These are phyloP conservation scores for Syncephalastrum racemosum DNA, from an alignment of 371 early-diverging fungal species.

Conservation along the genomic window DNA sequence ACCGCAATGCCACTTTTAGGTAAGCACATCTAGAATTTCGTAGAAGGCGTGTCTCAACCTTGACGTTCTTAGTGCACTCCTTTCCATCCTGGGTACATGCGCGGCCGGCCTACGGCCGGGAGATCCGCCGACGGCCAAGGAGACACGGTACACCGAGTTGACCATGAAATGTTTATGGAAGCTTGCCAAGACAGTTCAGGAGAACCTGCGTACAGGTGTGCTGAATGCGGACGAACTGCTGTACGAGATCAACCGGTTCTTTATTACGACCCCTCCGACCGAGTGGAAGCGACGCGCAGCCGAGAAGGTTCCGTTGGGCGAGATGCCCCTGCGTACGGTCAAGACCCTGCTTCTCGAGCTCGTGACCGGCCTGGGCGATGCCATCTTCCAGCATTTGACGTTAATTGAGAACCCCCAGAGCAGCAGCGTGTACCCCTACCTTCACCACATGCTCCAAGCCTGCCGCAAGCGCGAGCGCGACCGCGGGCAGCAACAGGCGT, in stretches of 20 bases:
- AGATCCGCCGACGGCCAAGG: conserved; percentile 50
- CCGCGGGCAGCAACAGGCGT: conserved; percentile 19
- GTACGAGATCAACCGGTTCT: conserved; percentile 78
- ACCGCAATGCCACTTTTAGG: conserved; percentile 76
- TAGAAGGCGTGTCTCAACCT: background rate
- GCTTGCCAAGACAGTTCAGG: conserved; percentile 80
- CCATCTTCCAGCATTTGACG: conserved; percentile 58
- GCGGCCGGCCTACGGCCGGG: conserved; percentile 48
- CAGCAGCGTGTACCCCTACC: conserved; percentile 68
- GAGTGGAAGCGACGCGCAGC: conserved; percentile 86
- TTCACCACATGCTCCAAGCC: conserved; percentile 72
- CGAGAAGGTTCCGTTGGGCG: conserved; percentile 76
- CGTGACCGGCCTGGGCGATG: conserved; percentile 65
- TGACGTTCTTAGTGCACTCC: conserved; percentile 44
- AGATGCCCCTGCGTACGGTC: conserved; percentile 91
- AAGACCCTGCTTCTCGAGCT: conserved; percentile 88
- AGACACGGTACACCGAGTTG: conserved; percentile 80
- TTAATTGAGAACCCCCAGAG: conserved; percentile 64
- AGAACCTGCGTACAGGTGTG: conserved; percentile 53
- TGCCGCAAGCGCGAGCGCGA: conserved; percentile 52
- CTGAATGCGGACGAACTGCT: conserved; percentile 65
- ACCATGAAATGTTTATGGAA: conserved; percentile 98
- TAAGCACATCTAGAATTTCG: conserved; percentile 18
- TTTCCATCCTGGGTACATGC: conserved; percentile 54
- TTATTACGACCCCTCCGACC: conserved; percentile 73